A percentile compares a stretch with the other conserved stretches of the same genome.
phyloP scores from a whole-genome alignment of 345 rosid species.

The Hibiscus tridactylites region DNA sequence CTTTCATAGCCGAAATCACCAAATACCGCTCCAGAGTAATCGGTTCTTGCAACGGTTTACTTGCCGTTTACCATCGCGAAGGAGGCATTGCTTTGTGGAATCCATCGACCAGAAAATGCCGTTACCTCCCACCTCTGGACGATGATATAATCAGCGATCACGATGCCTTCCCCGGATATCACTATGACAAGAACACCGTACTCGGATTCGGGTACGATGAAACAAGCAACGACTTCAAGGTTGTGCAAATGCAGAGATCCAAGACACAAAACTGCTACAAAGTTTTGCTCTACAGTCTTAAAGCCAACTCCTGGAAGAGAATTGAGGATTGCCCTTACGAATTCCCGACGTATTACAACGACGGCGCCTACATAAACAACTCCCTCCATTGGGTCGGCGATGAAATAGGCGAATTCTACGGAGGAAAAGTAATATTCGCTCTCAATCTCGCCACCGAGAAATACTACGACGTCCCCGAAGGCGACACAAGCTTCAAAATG shows the following conservation, averaged over 20 bases:
- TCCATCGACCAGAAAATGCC: background rate
- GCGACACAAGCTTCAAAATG: background rate
- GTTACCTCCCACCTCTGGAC: background rate
- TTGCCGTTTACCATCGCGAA: background rate
- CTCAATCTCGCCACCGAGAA: background rate
- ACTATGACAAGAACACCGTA: background rate
- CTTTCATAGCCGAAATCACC: background rate
- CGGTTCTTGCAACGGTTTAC: background rate
- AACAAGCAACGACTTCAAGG: background rate
- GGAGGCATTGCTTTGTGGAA: slow-evolving; percentile 3
- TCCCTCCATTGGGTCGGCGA: background rate
- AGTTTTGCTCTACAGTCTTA: background rate
- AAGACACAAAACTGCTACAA: background rate
- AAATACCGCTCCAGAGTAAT: background rate
- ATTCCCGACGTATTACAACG: background rate
- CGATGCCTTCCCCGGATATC: background rate
- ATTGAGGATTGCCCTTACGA: background rate
- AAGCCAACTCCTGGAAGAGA: background rate
- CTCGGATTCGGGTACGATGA: background rate
- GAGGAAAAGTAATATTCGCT: background rate
- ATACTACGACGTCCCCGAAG: background rate
- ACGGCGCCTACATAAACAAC: background rate
- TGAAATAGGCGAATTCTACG: background rate
- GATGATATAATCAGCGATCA: background rate
- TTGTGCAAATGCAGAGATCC: slow-evolving; percentile 2